Percentiles rank a stretch among this genome's conserved stretches.
Conservation (phyloP, 1,284 basidiomycete species). For the Microstroma glucosiphilum region DNA sequence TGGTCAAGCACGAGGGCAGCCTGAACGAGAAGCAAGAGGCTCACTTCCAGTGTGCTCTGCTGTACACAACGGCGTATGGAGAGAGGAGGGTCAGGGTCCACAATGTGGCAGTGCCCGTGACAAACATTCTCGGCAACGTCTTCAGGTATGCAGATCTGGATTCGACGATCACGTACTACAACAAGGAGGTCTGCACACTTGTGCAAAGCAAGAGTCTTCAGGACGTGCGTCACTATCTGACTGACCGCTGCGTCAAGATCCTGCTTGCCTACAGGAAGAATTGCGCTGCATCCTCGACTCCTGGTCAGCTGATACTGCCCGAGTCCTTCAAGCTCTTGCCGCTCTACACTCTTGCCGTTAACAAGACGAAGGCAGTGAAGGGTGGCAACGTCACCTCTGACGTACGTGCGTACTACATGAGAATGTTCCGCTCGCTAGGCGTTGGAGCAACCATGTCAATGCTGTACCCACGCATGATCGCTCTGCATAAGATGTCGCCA, state of each 20-base stretch:
- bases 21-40: conserved; percentile 73
- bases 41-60: conserved; percentile 79
- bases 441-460: conserved; percentile 68
- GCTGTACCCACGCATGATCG: conserved; percentile 82
- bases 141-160: conserved; percentile 92
- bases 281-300: conserved; percentile 75
- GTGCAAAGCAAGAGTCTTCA: conserved; percentile 65
- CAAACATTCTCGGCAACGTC: conserved; percentile 77
- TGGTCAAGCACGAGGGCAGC: conserved; percentile 60
- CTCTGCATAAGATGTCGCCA: conserved; percentile 77
- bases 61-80: conserved; percentile 77
- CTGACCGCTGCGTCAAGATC: conserved; percentile 75
- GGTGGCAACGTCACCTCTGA: conserved; percentile 80
- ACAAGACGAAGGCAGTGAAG: conserved; percentile 88
- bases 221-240: conserved; percentile 74
- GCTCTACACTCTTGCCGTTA: conserved; percentile 72
- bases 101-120: conserved; percentile 77
- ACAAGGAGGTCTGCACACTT: conserved; percentile 69
- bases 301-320: conserved; percentile 84
- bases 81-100: conserved; percentile 76
- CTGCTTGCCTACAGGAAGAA: conserved; percentile 81
- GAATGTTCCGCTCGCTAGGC: conserved; percentile 66
- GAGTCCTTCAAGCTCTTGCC: conserved; percentile 88
- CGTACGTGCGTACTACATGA: conserved; percentile 79
- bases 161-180: conserved; percentile 66